A percentile compares a stretch with the other conserved stretches of the same genome.
Conservation (phyloP, 1,139 yeast genomes). For the Taphrina betulina region DNA sequence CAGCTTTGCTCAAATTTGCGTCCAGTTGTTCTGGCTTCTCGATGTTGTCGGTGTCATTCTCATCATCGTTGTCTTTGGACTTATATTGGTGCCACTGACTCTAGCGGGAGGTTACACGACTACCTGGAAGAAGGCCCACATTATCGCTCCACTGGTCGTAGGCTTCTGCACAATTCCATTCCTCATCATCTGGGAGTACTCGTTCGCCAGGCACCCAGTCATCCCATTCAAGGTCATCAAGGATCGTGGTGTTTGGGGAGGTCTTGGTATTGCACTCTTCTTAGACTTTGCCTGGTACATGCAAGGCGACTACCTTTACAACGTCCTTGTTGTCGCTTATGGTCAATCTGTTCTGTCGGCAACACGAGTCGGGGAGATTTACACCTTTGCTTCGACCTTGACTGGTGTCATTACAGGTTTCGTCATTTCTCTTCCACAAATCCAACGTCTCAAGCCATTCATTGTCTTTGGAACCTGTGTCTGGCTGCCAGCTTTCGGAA, state of each 20-base stretch:
- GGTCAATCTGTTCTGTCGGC: slow-evolving; percentile 37
- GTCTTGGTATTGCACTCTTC: slow-evolving; percentile 39
- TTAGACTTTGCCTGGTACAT: slow-evolving; percentile 39
- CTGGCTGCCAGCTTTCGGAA: slow-evolving; percentile 38
- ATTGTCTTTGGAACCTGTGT: slow-evolving; percentile 37
- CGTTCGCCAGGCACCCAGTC: slow-evolving; percentile 36
- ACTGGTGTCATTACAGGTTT: slow-evolving; percentile 37
- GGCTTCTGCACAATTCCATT: slow-evolving; percentile 35
- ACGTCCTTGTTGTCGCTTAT: slow-evolving; percentile 34
- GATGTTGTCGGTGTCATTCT: slow-evolving; percentile 46
- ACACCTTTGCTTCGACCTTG: slow-evolving; percentile 39
- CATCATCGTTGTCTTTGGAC: slow-evolving; percentile 44
- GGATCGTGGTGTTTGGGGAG: slow-evolving; percentile 37
- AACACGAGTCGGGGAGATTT: slow-evolving; percentile 39
- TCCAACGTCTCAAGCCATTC: slow-evolving; percentile 37
- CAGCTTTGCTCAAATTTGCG: slow-evolving; percentile 33
- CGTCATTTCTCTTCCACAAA: slow-evolving; percentile 35
- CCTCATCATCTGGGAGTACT: slow-evolving; percentile 39
- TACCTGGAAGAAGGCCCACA: slow-evolving; percentile 41
- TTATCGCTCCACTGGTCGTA: slow-evolving; percentile 43
- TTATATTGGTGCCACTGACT: slow-evolving; percentile 47
- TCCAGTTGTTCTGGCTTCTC: slow-evolving; percentile 37
- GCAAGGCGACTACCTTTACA: slow-evolving; percentile 33
- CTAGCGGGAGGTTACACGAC: slow-evolving; percentile 42
- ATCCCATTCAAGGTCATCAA: slow-evolving; percentile 37